A percentile compares a stretch with the other conserved stretches of the same genome.
These are phyloP conservation scores for Cutaneotrichosporon sp. DNA, from an alignment of 1,284 basidiomycete species.

Conservation along the genomic window DNA sequence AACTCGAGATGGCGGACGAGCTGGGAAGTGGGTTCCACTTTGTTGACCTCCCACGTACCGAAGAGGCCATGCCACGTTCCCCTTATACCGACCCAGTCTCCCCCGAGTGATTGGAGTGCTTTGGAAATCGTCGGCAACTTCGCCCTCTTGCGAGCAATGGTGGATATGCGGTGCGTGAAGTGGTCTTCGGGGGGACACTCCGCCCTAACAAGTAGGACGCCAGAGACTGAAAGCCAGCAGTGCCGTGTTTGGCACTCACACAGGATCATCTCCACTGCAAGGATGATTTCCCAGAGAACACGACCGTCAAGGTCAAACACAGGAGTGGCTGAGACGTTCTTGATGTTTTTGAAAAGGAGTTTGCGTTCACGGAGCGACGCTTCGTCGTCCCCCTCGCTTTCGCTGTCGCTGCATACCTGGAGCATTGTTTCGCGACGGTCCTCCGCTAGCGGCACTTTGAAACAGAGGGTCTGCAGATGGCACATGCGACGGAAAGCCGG, in stretches of 20 bases:
- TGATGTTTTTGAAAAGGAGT: neutral
- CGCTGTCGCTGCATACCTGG: no score
- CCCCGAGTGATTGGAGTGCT: neutral
- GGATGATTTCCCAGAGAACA: conserved; percentile 6
- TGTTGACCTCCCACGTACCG: neutral
- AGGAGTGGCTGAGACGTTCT: neutral
- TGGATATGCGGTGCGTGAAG: no score
- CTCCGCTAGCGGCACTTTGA: no score
- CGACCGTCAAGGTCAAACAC: conserved; percentile 1
- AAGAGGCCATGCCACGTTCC: neutral
- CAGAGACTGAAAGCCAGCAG: neutral
- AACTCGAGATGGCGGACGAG: neutral
- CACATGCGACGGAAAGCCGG: neutral
- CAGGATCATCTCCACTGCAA: neutral
- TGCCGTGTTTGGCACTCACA: neutral
- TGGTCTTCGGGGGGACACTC: neutral
- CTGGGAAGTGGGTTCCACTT: no score
- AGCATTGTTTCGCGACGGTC: no score
- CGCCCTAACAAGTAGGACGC: neutral
- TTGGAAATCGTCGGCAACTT: no score
- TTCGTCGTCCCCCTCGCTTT: no score
- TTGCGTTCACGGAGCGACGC: neutral
- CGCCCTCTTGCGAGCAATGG: no score
- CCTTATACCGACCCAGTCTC: neutral
- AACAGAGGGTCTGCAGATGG: neutral